Percentiles rank a stretch among this genome's conserved stretches.
phyloP scores from a whole-genome alignment of 306 rosid genomes.

The Albizia julibrissin region DNA sequence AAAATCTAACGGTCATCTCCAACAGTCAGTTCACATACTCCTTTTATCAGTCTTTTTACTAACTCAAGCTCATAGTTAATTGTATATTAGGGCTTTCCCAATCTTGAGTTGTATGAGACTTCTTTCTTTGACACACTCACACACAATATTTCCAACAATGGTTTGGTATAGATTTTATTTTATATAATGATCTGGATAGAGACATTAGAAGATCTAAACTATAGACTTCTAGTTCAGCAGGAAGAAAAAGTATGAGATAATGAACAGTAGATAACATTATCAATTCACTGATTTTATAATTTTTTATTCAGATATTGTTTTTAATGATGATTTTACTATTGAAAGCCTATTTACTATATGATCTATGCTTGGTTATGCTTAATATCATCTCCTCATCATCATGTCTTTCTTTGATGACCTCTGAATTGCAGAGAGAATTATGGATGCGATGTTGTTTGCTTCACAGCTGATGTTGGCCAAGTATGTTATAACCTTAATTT shows the following conservation, averaged over 20 bases:
- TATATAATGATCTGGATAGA: neutral
- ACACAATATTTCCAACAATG: too few species aligned
- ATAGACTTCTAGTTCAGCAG: neutral
- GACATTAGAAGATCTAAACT: neutral
- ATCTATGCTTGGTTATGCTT: neutral
- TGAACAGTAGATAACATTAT: neutral
- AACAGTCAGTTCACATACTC: too few species aligned
- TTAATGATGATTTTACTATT: neutral
- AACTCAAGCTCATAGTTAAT: too few species aligned
- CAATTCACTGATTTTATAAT: neutral
- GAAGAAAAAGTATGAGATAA: neutral
- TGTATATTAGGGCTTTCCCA: too few species aligned
- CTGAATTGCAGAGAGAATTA: conserved; percentile 86
- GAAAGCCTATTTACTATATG: neutral
- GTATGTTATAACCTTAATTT: conserved; percentile 47
- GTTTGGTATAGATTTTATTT: neutral
- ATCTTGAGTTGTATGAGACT: too few species aligned
- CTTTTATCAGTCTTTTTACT: too few species aligned
- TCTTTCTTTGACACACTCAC: too few species aligned
- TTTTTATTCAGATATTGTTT: neutral
- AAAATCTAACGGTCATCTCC: too few species aligned
- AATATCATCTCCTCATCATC: neutral
- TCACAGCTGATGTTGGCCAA: conserved; percentile 98
- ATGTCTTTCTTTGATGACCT: conserved; percentile 21
- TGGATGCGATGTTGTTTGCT: conserved; percentile 95